Percentiles rank a stretch among this genome's conserved stretches.
Evolutionary conservation across 148 eudicot genomes (phyloP).

Genomic region (Silene uniflora): DNA sequence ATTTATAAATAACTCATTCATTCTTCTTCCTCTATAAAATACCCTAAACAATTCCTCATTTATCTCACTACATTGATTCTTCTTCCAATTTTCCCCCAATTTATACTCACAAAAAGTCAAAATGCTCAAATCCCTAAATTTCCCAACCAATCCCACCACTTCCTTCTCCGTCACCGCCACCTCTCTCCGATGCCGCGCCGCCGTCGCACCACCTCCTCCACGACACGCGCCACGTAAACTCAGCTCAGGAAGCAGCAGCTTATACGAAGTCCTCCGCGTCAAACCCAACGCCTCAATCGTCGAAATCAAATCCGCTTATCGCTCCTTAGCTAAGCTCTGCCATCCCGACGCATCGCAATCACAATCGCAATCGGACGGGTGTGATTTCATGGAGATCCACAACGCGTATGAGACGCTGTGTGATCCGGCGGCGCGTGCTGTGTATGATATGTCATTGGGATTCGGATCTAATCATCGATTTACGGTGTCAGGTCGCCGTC

Average conservation of each 20-base stretch:
- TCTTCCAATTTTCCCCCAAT: background rate
- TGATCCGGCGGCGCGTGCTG: constrained; percentile 47
- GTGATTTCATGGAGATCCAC: constrained; percentile 59
- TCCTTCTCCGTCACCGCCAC: background rate
- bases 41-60: too few species aligned
- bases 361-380: constrained; percentile 24
- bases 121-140: constrained; percentile 17
- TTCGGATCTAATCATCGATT: background rate
- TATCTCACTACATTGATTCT: too few species aligned
- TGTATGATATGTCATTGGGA: constrained; percentile 32
- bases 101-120: background rate
- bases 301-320: constrained; percentile 68
- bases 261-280: constrained; percentile 57
- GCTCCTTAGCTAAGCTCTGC: constrained; percentile 53
- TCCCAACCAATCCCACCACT: background rate
- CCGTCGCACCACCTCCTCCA: constrained; percentile 17
- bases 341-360: constrained; percentile 49
- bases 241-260: constrained; percentile 24
- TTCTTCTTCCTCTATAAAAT: too few species aligned
- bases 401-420: constrained; percentile 64
- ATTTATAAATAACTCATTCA: too few species aligned
- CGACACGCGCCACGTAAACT: background rate
- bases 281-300: constrained; percentile 39
- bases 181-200: constrained; percentile 14
- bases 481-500: constrained; percentile 14